Percentiles rank a stretch among this genome's conserved stretches.
Evolutionary conservation across 306 rosid genomes (phyloP).

Genomic region (Vachellia pachyceras): DNA sequence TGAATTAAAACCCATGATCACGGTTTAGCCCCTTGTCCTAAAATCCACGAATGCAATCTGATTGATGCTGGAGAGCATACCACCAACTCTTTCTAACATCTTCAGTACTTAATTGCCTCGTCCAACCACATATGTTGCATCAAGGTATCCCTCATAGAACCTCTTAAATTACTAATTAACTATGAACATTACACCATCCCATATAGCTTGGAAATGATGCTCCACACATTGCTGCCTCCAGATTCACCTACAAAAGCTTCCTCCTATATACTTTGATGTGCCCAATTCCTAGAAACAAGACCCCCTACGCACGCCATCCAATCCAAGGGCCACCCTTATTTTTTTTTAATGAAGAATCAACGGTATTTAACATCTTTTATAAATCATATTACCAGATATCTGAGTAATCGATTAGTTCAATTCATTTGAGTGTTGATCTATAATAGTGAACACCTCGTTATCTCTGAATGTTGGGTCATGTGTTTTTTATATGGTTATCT

Average conservation of each 20-base stretch:
- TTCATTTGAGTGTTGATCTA: too few species aligned
- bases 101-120: slow-evolving; percentile 15
- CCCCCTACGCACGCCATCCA: slow-evolving; percentile 3
- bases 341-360: too few species aligned
- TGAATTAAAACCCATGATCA: too few species aligned
- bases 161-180: slow-evolving; percentile 26
- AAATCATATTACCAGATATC: too few species aligned
- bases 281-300: neutral
- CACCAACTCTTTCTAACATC: slow-evolving; percentile 10
- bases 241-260: slow-evolving; percentile 57
- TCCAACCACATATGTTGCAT: slow-evolving; percentile 45
- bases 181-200: slow-evolving; percentile 51
- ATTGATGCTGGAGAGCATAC: neutral
- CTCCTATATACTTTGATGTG: slow-evolving; percentile 42
- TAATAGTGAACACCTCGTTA: too few species aligned
- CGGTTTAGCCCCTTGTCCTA: too few species aligned
- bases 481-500: too few species aligned
- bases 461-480: too few species aligned
- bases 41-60: too few species aligned
- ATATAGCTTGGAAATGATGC: slow-evolving; percentile 71
- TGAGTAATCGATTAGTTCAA: too few species aligned
- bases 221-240: slow-evolving; percentile 61
- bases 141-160: slow-evolving; percentile 21
- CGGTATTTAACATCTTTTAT: neutral
- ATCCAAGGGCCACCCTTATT: neutral